These are phyloP conservation scores for Apiospora pterosperma DNA, from an alignment of 2,329 filamentous ascomycete species.

Conservation along the genomic window DNA sequence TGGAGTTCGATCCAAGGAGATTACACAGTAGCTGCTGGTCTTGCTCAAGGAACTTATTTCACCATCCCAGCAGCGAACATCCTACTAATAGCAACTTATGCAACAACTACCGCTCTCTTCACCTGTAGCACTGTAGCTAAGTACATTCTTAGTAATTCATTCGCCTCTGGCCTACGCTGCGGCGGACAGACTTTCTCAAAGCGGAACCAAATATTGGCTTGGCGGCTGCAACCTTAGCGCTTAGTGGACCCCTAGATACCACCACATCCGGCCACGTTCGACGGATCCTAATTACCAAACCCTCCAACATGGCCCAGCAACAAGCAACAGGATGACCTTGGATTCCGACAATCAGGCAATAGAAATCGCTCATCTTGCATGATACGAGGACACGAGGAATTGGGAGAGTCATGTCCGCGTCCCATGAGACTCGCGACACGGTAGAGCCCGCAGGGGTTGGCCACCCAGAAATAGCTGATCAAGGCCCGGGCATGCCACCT, in stretches of 20 bases:
- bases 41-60: neutral
- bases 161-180: neutral
- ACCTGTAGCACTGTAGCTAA: neutral
- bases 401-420: neutral
- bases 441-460: neutral
- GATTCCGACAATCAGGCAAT: neutral
- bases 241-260: slow-evolving; percentile 2
- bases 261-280: neutral
- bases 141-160: neutral
- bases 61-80: neutral
- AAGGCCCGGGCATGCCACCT: neutral
- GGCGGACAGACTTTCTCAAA: slow-evolving; percentile 1
- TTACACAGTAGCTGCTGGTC: neutral
- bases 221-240: slow-evolving; percentile 2
- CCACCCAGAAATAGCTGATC: neutral
- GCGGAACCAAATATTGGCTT: slow-evolving; percentile 7
- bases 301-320: neutral
- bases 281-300: slow-evolving; percentile 1
- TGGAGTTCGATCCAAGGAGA: neutral
- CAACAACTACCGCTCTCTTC: neutral
- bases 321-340: neutral
- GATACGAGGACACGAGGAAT: neutral
- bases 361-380: neutral
- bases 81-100: neutral
- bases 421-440: neutral